Evolutionary conservation across 768 basidiomycete species (phyloP).

Genomic region (Pulveroboletus ravenelii): DNA sequence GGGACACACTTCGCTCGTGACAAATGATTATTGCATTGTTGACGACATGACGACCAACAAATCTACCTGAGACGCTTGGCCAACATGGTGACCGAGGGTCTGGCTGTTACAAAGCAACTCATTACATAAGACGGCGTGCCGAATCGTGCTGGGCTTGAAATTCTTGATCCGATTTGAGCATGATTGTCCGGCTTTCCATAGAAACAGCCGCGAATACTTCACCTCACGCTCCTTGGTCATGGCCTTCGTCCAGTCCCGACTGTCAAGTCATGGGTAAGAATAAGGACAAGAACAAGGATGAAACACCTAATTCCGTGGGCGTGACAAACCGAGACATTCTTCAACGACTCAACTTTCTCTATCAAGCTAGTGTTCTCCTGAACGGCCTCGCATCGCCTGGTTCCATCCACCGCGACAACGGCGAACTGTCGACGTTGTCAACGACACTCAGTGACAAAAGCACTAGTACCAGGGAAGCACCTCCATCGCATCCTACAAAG

Average conservation of each 20-base stretch:
- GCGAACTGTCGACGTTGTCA: background rate
- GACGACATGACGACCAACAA: too few species aligned
- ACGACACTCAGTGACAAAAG: background rate
- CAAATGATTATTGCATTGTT: too few species aligned
- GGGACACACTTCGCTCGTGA: too few species aligned
- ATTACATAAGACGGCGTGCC: too few species aligned
- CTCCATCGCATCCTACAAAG: background rate
- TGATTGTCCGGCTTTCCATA: too few species aligned
- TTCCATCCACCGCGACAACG: background rate
- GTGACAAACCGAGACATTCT: slow-evolving; percentile 70
- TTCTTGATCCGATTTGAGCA: too few species aligned
- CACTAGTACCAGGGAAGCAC: background rate
- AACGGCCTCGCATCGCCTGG: slow-evolving; percentile 31
- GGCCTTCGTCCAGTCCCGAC: background rate
- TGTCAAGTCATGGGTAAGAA: slow-evolving; percentile 57
- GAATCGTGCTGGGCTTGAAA: too few species aligned
- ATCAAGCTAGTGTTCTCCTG: slow-evolving; percentile 72
- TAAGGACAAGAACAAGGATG: slow-evolving; percentile 55
- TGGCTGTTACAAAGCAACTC: too few species aligned
- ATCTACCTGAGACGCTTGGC: too few species aligned
- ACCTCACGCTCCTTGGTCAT: too few species aligned
- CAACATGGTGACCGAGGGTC: too few species aligned
- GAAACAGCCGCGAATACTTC: too few species aligned
- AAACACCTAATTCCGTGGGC: slow-evolving; percentile 51
- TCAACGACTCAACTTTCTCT: slow-evolving; percentile 81